phyloP scores from a whole-genome alignment of 495 filamentous ascomycete genomes.

The Jackrogersella multiformis region DNA sequence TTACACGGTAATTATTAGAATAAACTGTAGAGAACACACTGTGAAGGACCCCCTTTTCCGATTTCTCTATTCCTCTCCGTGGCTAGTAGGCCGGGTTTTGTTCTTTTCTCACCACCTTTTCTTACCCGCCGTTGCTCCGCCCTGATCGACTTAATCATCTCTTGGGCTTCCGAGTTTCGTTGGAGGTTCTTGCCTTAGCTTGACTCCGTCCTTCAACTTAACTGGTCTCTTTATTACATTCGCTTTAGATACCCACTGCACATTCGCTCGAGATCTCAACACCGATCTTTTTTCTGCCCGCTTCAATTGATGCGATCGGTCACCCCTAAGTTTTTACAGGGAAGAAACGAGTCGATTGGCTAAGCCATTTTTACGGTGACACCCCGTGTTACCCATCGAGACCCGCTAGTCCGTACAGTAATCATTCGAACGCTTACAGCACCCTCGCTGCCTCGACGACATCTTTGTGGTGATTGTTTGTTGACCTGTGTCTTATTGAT shows the following conservation, averaged over 20 bases:
- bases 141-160: constrained; percentile 22
- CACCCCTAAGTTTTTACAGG: constrained; percentile 8
- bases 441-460: constrained; percentile 14
- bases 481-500: constrained; percentile 14
- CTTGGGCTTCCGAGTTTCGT: constrained; percentile 5
- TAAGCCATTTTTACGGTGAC: constrained; percentile 33
- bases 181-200: constrained; percentile 30
- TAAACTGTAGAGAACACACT: constrained; percentile 19
- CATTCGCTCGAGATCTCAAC: constrained; percentile 13
- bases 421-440: constrained; percentile 27
- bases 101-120: constrained; percentile 20
- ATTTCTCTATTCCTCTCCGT: constrained; percentile 29
- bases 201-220: constrained; percentile 1
- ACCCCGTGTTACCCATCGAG: constrained; percentile 37
- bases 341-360: constrained; percentile 20
- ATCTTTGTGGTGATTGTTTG: constrained; percentile 37
- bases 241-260: constrained; percentile 16
- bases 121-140: constrained; percentile 8
- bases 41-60: constrained; percentile 26
- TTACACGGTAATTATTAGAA: constrained; percentile 19
- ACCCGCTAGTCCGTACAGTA: constrained; percentile 35
- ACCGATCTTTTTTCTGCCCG: constrained; percentile 1
- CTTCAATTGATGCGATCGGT: constrained; percentile 23
- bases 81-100: constrained; percentile 22
- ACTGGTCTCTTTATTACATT: constrained; percentile 17